Evolutionary conservation across 2,329 filamentous ascomycete species (phyloP).

Genomic region (Colletotrichum sp.): DNA sequence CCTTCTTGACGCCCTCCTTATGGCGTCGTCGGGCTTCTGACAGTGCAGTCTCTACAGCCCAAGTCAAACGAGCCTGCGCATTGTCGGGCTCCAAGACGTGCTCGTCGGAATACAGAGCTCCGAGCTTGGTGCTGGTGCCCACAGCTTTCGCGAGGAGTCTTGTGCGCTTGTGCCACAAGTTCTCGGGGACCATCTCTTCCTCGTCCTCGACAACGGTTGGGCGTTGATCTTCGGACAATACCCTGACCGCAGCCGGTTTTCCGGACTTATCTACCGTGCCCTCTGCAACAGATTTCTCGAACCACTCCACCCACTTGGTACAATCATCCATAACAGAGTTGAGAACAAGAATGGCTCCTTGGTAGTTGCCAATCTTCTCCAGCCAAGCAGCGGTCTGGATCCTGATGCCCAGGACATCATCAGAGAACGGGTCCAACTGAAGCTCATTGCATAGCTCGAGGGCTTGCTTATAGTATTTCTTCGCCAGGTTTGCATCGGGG

Average conservation of each 20-base stretch:
- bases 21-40: slow-evolving; percentile 75
- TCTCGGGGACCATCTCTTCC: slow-evolving; percentile 44
- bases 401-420: slow-evolving; percentile 89
- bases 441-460: slow-evolving; percentile 75
- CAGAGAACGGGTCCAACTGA: slow-evolving; percentile 85
- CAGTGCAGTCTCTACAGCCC: slow-evolving; percentile 81
- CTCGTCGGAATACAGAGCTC: slow-evolving; percentile 79
- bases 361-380: slow-evolving; percentile 75
- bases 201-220: slow-evolving; percentile 23
- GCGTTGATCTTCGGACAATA: background rate
- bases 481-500: slow-evolving; percentile 75
- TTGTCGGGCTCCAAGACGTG: slow-evolving; percentile 76
- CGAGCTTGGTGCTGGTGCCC: slow-evolving; percentile 81
- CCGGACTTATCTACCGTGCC: slow-evolving; percentile 50
- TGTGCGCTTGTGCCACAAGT: slow-evolving; percentile 63
- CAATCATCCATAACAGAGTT: slow-evolving; percentile 79
- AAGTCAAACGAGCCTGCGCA: slow-evolving; percentile 77
- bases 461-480: slow-evolving; percentile 84
- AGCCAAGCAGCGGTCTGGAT: slow-evolving; percentile 82
- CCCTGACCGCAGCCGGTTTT: slow-evolving; percentile 27
- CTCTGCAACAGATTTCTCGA: slow-evolving; percentile 56
- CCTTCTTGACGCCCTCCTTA: slow-evolving; percentile 70
- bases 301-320: slow-evolving; percentile 60
- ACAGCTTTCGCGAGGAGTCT: slow-evolving; percentile 77
- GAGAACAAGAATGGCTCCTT: slow-evolving; percentile 76